A percentile compares a stretch with the other conserved stretches of the same genome.
Conservation (phyloP, 1,139 yeast species). For the Saccharomyces pastorianus region DNA sequence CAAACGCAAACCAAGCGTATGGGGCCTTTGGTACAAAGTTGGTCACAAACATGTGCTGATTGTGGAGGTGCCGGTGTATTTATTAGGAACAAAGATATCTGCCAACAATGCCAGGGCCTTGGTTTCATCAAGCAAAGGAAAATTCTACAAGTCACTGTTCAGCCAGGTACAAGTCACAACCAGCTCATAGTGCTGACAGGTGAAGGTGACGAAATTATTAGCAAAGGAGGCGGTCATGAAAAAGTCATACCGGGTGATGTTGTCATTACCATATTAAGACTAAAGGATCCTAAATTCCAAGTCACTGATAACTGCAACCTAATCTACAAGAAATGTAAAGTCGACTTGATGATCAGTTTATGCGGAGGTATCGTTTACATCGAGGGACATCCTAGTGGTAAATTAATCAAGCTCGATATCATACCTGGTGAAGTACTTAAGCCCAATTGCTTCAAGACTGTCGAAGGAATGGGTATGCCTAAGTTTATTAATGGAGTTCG, state of each 20-base stretch:
- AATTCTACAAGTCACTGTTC: constrained; percentile 43
- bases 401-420: constrained; percentile 20
- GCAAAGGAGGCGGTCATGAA: constrained; percentile 20
- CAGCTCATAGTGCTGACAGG: constrained; percentile 45
- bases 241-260: constrained; percentile 58
- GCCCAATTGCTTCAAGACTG: constrained; percentile 20
- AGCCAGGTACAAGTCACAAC: constrained; percentile 47
- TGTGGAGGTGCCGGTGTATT: constrained; percentile 37
- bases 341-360: constrained; percentile 23
- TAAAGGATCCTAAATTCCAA: constrained; percentile 11
- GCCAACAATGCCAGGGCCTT: constrained; percentile 38
- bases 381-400: constrained; percentile 26
- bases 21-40: constrained; percentile 27
- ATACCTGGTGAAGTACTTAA: constrained; percentile 23
- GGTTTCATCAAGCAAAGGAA: constrained; percentile 39
- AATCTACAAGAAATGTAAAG: constrained; percentile 14
- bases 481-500: constrained; percentile 4
- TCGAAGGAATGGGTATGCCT: constrained; percentile 29
- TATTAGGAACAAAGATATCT: constrained; percentile 32
- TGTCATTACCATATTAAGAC: constrained; percentile 38
- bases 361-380: constrained; percentile 28
- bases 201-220: constrained; percentile 58
- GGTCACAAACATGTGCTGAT: constrained; percentile 32
- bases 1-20: constrained; percentile 17
- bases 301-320: constrained; percentile 15